Percentiles rank a stretch among this genome's conserved stretches.
phyloP scores from a whole-genome alignment of 306 rosid genomes.

The Lablab purpureus region DNA sequence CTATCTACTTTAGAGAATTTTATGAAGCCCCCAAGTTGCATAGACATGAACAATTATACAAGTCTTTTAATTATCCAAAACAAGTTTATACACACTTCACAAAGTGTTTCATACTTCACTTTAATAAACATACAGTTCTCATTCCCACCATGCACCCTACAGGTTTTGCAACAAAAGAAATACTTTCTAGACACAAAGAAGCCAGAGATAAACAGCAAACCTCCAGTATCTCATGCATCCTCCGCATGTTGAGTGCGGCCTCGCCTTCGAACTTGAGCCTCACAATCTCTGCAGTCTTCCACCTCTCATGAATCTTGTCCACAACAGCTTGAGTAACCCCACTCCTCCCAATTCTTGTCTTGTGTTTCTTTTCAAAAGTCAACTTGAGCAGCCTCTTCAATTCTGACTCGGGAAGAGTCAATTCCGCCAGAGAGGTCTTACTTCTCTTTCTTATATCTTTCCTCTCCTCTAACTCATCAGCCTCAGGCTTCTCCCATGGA shows the following conservation, averaged over 20 bases:
- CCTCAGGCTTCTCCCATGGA: conserved; percentile 92
- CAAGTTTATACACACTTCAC: conserved; percentile 1
- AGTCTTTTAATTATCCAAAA: conserved; percentile 15
- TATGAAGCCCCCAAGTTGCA: conserved; percentile 7
- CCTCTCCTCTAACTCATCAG: conserved; percentile 51
- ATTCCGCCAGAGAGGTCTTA: conserved; percentile 76
- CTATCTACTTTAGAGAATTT: conserved; percentile 20
- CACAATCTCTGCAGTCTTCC: conserved; percentile 87
- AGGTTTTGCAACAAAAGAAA: conserved; percentile 15
- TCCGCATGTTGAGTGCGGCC: conserved; percentile 94
- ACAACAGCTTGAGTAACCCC: conserved; percentile 94
- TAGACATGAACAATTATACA: not conserved
- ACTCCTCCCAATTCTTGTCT: conserved; percentile 83
- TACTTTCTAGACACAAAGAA: conserved; percentile 27
- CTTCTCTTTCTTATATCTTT: conserved; percentile 51
- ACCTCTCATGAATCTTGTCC: conserved; percentile 84
- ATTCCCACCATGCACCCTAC: conserved; percentile 1
- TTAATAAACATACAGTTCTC: not conserved
- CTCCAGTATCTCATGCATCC: conserved; percentile 97
- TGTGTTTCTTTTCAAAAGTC: conserved; percentile 93
- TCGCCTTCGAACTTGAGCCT: conserved; percentile 89
- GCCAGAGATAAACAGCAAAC: conserved; percentile 57
- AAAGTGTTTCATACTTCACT: not conserved
- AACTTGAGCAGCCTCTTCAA: conserved; percentile 78
- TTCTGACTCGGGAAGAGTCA: conserved; percentile 94